phyloP scores from a whole-genome alignment of 2,329 filamentous ascomycete species.

The Fusarium sp. region DNA sequence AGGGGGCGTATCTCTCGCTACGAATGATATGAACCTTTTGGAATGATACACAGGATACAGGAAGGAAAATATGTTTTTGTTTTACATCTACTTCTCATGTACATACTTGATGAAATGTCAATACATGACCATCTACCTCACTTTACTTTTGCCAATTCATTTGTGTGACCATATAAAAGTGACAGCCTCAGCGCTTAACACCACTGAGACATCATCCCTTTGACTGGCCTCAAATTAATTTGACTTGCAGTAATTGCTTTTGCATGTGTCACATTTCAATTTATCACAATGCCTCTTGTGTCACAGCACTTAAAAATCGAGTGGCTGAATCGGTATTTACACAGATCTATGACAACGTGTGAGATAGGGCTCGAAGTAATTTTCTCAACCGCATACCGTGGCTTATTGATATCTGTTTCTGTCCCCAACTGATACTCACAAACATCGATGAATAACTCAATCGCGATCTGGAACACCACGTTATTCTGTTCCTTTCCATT shows the following conservation, averaged over 20 bases:
- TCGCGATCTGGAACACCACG: background rate
- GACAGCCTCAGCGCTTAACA: background rate
- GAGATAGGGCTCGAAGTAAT: background rate
- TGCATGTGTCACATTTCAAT: background rate
- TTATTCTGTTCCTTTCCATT: background rate
- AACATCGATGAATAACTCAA: slow-evolving; percentile 1
- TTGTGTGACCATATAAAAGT: background rate
- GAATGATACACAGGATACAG: slow-evolving; percentile 38
- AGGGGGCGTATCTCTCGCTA: slow-evolving; percentile 32
- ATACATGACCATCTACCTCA: slow-evolving; percentile 12
- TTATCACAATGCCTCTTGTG: slow-evolving; percentile 4
- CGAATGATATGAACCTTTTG: slow-evolving; percentile 33
- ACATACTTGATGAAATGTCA: slow-evolving; percentile 26
- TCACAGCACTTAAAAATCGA: slow-evolving; percentile 11
- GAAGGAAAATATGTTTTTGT: slow-evolving; percentile 25
- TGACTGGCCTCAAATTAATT: background rate
- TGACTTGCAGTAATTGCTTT: background rate
- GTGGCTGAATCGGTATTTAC: background rate
- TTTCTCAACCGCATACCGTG: slow-evolving; percentile 21
- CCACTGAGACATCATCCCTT: slow-evolving; percentile 6
- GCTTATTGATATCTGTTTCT: background rate
- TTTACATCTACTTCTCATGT: slow-evolving; percentile 33
- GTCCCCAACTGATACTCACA: slow-evolving; percentile 2
- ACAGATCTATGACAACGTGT: slow-evolving; percentile 14
- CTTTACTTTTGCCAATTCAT: background rate